Conservation (phyloP, 164 flowering plant species). For the Umbilicus rupestris region DNA sequence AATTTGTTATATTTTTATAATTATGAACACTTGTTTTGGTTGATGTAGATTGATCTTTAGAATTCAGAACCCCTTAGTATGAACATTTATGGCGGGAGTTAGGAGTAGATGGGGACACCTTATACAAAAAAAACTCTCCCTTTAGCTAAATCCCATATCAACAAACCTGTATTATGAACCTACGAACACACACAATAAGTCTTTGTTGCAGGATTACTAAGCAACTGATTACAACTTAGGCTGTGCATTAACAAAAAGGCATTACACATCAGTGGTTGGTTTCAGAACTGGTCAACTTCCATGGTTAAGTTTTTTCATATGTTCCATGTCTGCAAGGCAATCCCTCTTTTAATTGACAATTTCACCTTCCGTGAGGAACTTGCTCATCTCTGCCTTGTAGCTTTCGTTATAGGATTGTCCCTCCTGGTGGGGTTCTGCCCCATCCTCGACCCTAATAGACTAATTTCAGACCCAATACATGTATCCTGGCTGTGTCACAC, state of each 20-base stretch:
- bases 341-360: slow-evolving; percentile 11
- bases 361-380: slow-evolving; percentile 10
- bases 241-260: slow-evolving; percentile 19
- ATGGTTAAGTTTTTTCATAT: slow-evolving; percentile 8
- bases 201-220: slow-evolving; percentile 43
- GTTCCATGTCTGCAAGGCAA: slow-evolving; percentile 22
- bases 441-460: background rate
- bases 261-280: slow-evolving; percentile 17
- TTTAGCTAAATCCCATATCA: background rate
- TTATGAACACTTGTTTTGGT: background rate
- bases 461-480: background rate
- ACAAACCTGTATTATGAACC: background rate
- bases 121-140: background rate
- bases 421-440: slow-evolving; percentile 1
- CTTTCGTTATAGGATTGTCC: background rate
- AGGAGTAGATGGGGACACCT: background rate
- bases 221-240: slow-evolving; percentile 25
- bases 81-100: background rate
- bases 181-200: slow-evolving; percentile 14
- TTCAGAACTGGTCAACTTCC: slow-evolving; percentile 30
- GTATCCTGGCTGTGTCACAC: background rate
- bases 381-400: background rate
- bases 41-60: slow-evolving; percentile 5
- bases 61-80: background rate
- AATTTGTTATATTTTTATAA: background rate